These are phyloP conservation scores for barley (Hordeum vulgare) DNA, from an alignment of 176 grass and related monocot species.

Conservation along the genomic window MorexV3_pseudomolecules_assembly NC_058519.1:123533041-123533540, in stretches of 20 bases:
- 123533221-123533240: constrained; percentile 25
- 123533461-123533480: constrained; percentile 33
- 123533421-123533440: constrained; percentile 33
- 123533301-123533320: constrained; percentile 46
- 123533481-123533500: constrained; percentile 54
- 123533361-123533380: constrained; percentile 25
- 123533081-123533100: not conserved
- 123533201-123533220: constrained; percentile 35
- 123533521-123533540: constrained; percentile 26
- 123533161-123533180: constrained; percentile 44
- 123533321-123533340: constrained; percentile 37
- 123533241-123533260: constrained; percentile 18
- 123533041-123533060: constrained; percentile 32
- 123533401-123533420: constrained; percentile 4
- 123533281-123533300: constrained; percentile 39
- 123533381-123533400: constrained; percentile 13
- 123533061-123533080: not conserved
- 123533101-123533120: constrained; percentile 27
- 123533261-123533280: constrained; percentile 52
- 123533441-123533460: not conserved
- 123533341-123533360: not conserved
- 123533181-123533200: constrained; percentile 27
- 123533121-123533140: constrained; percentile 9
- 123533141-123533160: constrained; percentile 52
- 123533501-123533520: constrained; percentile 40